Percentiles rank a stretch among this genome's conserved stretches.
Conservation (phyloP, 176 grass and related monocot genomes). For the Zizania latifolia region DNA sequence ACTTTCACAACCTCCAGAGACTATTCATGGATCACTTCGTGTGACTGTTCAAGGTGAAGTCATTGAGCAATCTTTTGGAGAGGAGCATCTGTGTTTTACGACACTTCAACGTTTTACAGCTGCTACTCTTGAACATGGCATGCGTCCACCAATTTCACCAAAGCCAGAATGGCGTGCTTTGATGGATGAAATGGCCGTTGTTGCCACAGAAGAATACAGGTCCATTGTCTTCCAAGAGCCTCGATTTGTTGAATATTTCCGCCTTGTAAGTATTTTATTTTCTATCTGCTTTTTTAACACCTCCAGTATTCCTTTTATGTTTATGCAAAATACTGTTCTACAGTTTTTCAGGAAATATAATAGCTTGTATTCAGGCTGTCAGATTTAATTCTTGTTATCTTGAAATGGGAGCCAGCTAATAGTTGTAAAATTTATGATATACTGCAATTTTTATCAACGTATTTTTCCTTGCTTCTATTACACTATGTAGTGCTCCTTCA, state of each 20-base stretch:
- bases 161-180: slow-evolving; percentile 83
- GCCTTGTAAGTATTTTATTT: slow-evolving; percentile 56
- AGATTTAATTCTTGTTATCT: neutral
- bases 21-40: slow-evolving; percentile 81
- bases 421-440: neutral
- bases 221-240: slow-evolving; percentile 88
- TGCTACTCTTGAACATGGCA: slow-evolving; percentile 97
- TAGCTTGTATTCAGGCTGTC: neutral
- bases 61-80: slow-evolving; percentile 93
- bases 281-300: neutral
- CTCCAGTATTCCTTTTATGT: neutral
- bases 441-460: neutral
- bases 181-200: slow-evolving; percentile 88
- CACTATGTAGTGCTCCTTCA: neutral
- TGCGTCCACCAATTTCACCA: slow-evolving; percentile 74
- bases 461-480: neutral
- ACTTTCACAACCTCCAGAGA: slow-evolving; percentile 90
- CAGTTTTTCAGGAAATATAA: neutral
- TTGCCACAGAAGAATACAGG: slow-evolving; percentile 80
- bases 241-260: slow-evolving; percentile 97
- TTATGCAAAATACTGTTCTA: neutral
- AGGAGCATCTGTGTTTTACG: slow-evolving; percentile 95
- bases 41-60: slow-evolving; percentile 98
- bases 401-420: neutral
- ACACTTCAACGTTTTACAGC: slow-evolving; percentile 90